phyloP scores from a whole-genome alignment of 176 grass and related monocot species.

The Zea luxurians region DNA sequence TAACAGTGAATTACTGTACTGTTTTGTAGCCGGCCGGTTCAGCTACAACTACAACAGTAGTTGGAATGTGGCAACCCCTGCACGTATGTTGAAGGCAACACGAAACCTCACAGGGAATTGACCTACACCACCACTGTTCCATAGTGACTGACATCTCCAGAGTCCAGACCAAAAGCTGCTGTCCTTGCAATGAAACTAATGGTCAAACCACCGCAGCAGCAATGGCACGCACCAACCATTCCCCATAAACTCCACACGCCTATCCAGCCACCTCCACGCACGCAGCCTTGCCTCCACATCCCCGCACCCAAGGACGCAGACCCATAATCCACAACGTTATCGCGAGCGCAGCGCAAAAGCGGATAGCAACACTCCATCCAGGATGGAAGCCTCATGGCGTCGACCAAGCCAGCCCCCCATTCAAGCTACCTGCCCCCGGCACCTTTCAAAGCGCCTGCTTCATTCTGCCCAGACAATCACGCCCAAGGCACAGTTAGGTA shows the following conservation, averaged over 20 bases:
- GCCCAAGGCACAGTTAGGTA: slow-evolving; percentile 23
- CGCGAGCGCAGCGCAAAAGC: neutral
- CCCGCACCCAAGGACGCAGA: slow-evolving; percentile 33
- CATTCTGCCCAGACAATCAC: slow-evolving; percentile 53
- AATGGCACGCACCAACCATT: slow-evolving; percentile 22
- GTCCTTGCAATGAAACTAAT: slow-evolving; percentile 29
- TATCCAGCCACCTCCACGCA: slow-evolving; percentile 17
- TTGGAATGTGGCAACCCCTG: neutral
- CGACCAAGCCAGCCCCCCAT: slow-evolving; percentile 23
- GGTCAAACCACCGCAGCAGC: slow-evolving; percentile 29
- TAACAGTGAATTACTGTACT: neutral
- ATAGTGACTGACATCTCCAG: slow-evolving; percentile 19
- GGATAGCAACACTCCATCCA: slow-evolving; percentile 20
- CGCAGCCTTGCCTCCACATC: slow-evolving; percentile 32
- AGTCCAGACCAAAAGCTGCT: slow-evolving; percentile 12
- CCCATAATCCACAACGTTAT: slow-evolving; percentile 38
- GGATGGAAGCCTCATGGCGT: slow-evolving; percentile 6
- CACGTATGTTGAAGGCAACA: slow-evolving; percentile 27
- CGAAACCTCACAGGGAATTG: slow-evolving; percentile 29
- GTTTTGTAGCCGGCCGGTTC: neutral
- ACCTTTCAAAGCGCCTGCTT: slow-evolving; percentile 42
- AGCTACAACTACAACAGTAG: slow-evolving; percentile 5
- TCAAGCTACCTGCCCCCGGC: slow-evolving; percentile 33
- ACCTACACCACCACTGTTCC: slow-evolving; percentile 9
- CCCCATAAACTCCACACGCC: slow-evolving; percentile 33